Evolutionary conservation across 2,329 filamentous ascomycete genomes (phyloP), one percentile per base, ranked within the genome.

Genomic region (Cladophialophora carrionii): DNA sequence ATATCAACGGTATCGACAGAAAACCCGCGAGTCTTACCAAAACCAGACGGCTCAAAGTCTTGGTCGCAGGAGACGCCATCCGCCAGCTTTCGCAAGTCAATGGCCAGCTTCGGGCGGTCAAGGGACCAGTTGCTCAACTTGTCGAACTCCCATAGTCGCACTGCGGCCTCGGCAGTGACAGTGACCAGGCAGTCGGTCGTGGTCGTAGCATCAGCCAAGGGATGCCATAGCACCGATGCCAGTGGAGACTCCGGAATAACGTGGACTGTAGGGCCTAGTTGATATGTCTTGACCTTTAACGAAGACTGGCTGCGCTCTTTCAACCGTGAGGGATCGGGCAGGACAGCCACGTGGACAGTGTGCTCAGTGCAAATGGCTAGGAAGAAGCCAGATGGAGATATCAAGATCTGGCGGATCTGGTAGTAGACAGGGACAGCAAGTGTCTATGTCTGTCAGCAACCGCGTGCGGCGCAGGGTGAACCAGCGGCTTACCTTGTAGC

Each of bases 1-100:
- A 99, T 96, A 75, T 98, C 93, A 65, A 96, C 88, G 1, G 86
- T 87, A 75, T 98, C 93, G 0, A 92, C 90, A 0, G 92, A 96
- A 73, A 96, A 98, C 9, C 87, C 89, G 71, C 90, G 91, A 75
- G 87, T 92, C 51, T 87, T 89, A 7, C 88, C 85, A 68, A 88
- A 88, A 22, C 84, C 86, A 0, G 90, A 91, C 5, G 91, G 91
- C 34, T 87, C 83, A 74, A 96, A 91, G 75, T 97, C 91, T 71
- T 96, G 89, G 68, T 96, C 89, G 20, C 90, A 82, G 3, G 87
- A 92, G 2, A 87, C 89, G 29, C 92, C 94, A 77, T 96, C 93
- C 20, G 88, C 90, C 53, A 99, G 83, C 77, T 96, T 96, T 78
- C 90, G 90, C 69, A 98, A 79, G 74, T 99, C 95, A 68, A 99